A percentile compares a stretch with the other conserved stretches of the same genome.
phyloP scores from a whole-genome alignment of 1,284 basidiomycete genomes.

The Fomitiporia mediterranea region DNA sequence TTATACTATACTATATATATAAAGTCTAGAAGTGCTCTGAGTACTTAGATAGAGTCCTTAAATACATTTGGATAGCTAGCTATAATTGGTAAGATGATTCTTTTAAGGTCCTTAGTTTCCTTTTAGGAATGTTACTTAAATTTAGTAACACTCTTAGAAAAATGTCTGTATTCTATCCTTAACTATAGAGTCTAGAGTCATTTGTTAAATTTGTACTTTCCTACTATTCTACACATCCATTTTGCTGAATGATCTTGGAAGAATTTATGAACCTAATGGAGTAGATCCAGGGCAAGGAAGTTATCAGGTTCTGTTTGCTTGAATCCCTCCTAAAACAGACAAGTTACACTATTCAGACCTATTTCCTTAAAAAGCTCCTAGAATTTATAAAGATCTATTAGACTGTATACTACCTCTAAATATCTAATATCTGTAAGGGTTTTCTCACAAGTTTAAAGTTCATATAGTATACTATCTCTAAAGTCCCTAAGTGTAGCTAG shows the following conservation, averaged over 20 bases:
- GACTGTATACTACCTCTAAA: not conserved
- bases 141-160: too few species aligned
- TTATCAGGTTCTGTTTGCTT: not conserved
- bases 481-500: not conserved
- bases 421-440: not conserved
- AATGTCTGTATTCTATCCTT: not conserved
- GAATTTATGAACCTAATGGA: not conserved
- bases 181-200: not conserved
- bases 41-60: not conserved
- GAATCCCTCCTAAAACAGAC: not conserved
- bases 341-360: not conserved
- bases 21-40: not conserved
- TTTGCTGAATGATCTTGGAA: not conserved
- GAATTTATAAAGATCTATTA: not conserved
- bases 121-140: slow-evolving; percentile 1
- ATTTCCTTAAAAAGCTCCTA: not conserved
- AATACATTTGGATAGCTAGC: not conserved
- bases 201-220: not conserved
- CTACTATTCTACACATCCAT: not conserved
- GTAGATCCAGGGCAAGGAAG: not conserved
- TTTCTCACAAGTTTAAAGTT: not conserved
- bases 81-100: not conserved
- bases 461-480: not conserved
- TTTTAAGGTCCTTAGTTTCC: not conserved
- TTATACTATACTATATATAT: not conserved